Base-by-base conservation (phyloP, 73 alveolate genomes). In the Paramecium tetraurelia region DNA sequence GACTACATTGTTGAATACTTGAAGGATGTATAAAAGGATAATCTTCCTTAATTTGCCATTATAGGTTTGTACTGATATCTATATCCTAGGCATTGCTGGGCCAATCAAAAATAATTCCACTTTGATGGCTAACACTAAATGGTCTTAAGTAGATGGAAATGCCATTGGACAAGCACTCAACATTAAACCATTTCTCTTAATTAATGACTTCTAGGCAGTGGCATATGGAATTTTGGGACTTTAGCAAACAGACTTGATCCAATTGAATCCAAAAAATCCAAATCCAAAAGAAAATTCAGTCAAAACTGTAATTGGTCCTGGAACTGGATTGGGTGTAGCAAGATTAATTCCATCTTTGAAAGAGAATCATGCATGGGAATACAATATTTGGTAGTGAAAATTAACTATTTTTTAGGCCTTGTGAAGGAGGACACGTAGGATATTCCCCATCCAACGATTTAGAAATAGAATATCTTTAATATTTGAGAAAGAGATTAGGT, bases 281-380 rank as follows among this genome's bases (percentile, higher is more conserved):
- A 18, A 41, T 12, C 71, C 87, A 41, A 72, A 40, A 36, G 84
- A 88, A 21, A 71, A 89, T 27, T 50, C 68, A 22, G 59, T 89
- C 16, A 89, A 44, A 83, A 86, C 93, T 22, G 84, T 89, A 9
- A 33, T 77, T 70, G 94, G 94, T 29, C 92, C 94, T 27, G 94
- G 94, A 24, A 89, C 94, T 24, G 94, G 94, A 41, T 21, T 89
- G 21, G 94, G 94, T 24, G 94, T 89, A 58, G 59, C 92, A 16
- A 89, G 87, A 46, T 31, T 89, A 8, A 44, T 89, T 5, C 92
- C 94, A 1, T 89, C 70, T 29, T 9, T 33, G 24, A 58, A 77
- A 46, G 20, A 29, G 40, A 20, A 68, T 68, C 43, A 59, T 86
- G 75, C 35, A 5, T 58, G 88, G 75, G 21, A 41, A 63, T 72